Evolutionary conservation across 1,284 basidiomycete genomes (phyloP).

Genomic region (Volvariella volvacea): DNA sequence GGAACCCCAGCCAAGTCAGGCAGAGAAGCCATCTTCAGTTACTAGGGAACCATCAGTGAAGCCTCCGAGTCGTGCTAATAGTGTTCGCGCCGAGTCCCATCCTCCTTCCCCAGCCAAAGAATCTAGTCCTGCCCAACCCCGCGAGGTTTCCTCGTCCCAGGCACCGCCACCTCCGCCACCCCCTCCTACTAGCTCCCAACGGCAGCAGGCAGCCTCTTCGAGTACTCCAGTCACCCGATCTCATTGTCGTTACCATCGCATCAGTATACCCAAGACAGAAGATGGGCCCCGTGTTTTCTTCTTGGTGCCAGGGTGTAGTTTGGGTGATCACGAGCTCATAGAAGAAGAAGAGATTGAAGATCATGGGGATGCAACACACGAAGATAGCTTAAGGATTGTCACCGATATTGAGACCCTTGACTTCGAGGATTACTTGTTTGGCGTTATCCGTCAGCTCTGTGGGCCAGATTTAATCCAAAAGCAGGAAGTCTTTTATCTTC

Average conservation of each 20-base stretch:
- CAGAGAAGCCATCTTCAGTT: background rate
- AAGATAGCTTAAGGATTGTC: conserved; percentile 40
- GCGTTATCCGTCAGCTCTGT: conserved; percentile 49
- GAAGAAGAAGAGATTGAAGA: conserved; percentile 52
- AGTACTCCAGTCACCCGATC: conserved; percentile 44
- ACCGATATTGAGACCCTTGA: conserved; percentile 43
- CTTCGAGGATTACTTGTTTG: conserved; percentile 45
- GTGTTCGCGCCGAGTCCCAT: background rate
- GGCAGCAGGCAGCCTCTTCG: conserved; percentile 1
- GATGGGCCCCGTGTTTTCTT: conserved; percentile 46
- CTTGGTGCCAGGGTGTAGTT: conserved; percentile 59
- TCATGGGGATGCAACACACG: conserved; percentile 45
- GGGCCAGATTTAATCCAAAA: conserved; percentile 56
- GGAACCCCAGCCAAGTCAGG: no score
- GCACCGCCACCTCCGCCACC: background rate
- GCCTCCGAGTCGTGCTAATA: background rate
- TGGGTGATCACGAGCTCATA: conserved; percentile 49
- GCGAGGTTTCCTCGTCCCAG: background rate
- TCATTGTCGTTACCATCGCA: conserved; percentile 59
- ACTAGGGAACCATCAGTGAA: background rate
- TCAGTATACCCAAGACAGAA: conserved; percentile 51
- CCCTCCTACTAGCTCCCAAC: no score
- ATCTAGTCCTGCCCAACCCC: background rate
- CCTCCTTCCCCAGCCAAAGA: background rate
- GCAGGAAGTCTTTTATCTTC: conserved; percentile 57